Evolutionary conservation across 768 basidiomycete genomes (phyloP).

Genomic region (Suillus spraguei): DNA sequence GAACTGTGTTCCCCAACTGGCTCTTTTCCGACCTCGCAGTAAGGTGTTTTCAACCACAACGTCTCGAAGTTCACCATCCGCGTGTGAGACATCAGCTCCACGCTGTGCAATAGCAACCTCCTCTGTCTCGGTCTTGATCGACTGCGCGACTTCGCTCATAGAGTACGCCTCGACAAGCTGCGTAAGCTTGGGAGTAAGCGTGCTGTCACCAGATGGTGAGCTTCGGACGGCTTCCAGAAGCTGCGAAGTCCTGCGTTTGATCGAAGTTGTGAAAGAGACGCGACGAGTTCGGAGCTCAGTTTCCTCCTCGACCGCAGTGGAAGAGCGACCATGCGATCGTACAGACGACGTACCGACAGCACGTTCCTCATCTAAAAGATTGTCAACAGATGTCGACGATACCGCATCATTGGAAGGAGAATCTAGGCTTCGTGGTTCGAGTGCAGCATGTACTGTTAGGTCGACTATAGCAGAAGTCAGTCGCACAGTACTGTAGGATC

Average conservation of each 20-base stretch:
- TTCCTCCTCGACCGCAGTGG: constrained; percentile 41
- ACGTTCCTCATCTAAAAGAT: constrained; percentile 71
- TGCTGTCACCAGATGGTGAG: constrained; percentile 32
- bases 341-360: constrained; percentile 49
- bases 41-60: constrained; percentile 67
- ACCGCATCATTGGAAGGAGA: constrained; percentile 48
- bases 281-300: constrained; percentile 54
- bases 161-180: constrained; percentile 75
- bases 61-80: constrained; percentile 57
- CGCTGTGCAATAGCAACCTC: constrained; percentile 33
- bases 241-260: constrained; percentile 76
- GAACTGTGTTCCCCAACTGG: constrained; percentile 90
- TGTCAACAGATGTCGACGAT: constrained; percentile 42
- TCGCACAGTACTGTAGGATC: not conserved
- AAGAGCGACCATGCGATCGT: constrained; percentile 38
- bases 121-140: constrained; percentile 64
- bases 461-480: constrained; percentile 51
- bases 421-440: constrained; percentile 32
- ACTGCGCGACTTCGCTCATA: constrained; percentile 62
- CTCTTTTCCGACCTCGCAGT: constrained; percentile 74
- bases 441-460: constrained; percentile 64
- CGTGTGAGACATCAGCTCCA: constrained; percentile 22
- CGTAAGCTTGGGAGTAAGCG: constrained; percentile 56
- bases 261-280: constrained; percentile 50
- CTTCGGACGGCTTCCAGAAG: constrained; percentile 58